phyloP scores from a whole-genome alignment of 192 early-diverging fungal genomes.

The Coemansia sp. region DNA sequence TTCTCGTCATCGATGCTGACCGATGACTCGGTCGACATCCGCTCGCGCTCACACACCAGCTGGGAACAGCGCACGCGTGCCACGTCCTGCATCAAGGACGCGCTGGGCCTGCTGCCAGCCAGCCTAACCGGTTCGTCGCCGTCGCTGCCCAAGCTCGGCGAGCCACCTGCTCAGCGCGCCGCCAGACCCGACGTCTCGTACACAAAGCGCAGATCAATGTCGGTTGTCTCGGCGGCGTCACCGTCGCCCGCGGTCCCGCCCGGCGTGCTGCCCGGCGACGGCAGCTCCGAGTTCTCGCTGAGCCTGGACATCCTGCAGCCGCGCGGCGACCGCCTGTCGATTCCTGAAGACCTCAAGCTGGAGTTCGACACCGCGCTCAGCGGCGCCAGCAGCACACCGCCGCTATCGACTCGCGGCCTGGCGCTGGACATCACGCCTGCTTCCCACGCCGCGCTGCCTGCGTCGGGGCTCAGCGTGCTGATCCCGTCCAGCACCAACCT shows the following conservation, averaged over 20 bases:
- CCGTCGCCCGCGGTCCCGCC: too few species aligned
- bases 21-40: slow-evolving; percentile 13
- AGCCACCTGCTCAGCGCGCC: too few species aligned
- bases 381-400: slow-evolving; percentile 34
- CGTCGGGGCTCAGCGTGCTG: slow-evolving; percentile 29
- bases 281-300: slow-evolving; percentile 40
- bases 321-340: slow-evolving; percentile 28
- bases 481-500: slow-evolving; percentile 21
- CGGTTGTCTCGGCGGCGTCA: slow-evolving; percentile 28
- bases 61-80: slow-evolving; percentile 17
- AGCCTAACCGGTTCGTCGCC: too few species aligned
- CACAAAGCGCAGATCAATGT: slow-evolving; percentile 47
- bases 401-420: slow-evolving; percentile 21
- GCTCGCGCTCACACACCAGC: slow-evolving; percentile 32
- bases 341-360: slow-evolving; percentile 47
- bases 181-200: too few species aligned
- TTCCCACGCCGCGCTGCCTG: neutral
- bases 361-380: slow-evolving; percentile 48
- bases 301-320: slow-evolving; percentile 35
- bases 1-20: slow-evolving; percentile 26
- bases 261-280: slow-evolving; percentile 16
- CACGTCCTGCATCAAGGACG: slow-evolving; percentile 14
- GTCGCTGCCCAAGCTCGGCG: slow-evolving; percentile 20
- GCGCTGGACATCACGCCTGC: slow-evolving; percentile 9
- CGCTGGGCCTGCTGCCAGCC: neutral